Conservation (phyloP, 768 basidiomycete genomes). For the Mycena maculata region DNA sequence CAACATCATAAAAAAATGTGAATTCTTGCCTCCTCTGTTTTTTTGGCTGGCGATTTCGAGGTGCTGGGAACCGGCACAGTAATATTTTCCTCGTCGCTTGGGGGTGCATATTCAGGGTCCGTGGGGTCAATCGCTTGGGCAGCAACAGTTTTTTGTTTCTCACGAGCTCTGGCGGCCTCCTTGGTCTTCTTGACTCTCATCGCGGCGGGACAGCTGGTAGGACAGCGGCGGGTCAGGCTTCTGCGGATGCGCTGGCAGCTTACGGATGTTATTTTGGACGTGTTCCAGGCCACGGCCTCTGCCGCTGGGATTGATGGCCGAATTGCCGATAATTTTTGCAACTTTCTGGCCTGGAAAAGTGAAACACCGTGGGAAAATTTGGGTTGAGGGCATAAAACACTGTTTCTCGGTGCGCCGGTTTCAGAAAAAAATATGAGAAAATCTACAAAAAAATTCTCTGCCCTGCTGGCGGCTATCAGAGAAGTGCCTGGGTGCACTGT, state of each 20-base stretch:
- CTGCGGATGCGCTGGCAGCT: slow-evolving; percentile 6
- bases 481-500: slow-evolving; percentile 31
- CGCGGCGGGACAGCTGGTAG: slow-evolving; percentile 4
- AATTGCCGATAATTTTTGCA: not conserved
- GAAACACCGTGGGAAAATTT: slow-evolving; percentile 28
- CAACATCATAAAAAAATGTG: not conserved
- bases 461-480: slow-evolving; percentile 23
- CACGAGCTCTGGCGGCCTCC: slow-evolving; percentile 14
- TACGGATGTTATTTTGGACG: slow-evolving; percentile 6
- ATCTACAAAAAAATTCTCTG: slow-evolving; percentile 17
- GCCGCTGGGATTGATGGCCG: not conserved
- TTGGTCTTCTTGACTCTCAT: slow-evolving; percentile 15
- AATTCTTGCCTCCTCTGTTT: slow-evolving; percentile 10
- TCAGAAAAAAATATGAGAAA: slow-evolving; percentile 27
- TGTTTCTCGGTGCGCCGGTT: slow-evolving; percentile 19
- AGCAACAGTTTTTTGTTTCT: slow-evolving; percentile 17
- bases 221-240: not conserved
- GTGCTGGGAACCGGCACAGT: not conserved
- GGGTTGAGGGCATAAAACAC: slow-evolving; percentile 26
- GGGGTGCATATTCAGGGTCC: slow-evolving; percentile 15
- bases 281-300: not conserved
- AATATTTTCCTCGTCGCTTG: slow-evolving; percentile 1
- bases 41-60: not conserved
- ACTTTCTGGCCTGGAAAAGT: slow-evolving; percentile 23
- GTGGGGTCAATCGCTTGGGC: not conserved